These are phyloP conservation scores for Pythium utonaiense DNA, from an alignment of 352 stramenopile species.

Conservation along the genomic window DNA sequence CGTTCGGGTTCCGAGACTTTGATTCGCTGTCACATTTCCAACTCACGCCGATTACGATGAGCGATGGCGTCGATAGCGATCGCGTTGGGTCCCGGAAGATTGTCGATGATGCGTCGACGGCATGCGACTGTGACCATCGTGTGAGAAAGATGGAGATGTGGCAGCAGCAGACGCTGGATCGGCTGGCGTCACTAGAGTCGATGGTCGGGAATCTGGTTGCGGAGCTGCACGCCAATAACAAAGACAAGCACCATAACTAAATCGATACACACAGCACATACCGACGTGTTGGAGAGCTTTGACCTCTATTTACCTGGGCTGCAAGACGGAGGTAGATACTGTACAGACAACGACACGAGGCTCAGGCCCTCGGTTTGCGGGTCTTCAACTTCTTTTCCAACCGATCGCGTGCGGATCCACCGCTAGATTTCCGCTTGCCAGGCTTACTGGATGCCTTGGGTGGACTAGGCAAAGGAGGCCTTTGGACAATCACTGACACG, in stretches of 20 bases:
- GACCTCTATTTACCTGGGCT: not conserved
- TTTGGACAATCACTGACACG: constrained; percentile 28
- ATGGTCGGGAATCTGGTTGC: constrained; percentile 9
- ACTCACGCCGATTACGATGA: constrained; percentile 17
- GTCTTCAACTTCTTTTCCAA: constrained; percentile 84
- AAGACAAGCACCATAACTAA: constrained; percentile 2
- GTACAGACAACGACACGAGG: not conserved
- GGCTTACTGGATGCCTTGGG: constrained; percentile 27
- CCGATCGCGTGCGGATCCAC: constrained; percentile 54
- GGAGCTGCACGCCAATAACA: constrained; percentile 12
- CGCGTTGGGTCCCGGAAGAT: not conserved
- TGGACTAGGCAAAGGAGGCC: constrained; percentile 40
- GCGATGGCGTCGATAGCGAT: constrained; percentile 1
- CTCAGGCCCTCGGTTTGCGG: constrained; percentile 35
- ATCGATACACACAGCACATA: constrained; percentile 14
- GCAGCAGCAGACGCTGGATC: constrained; percentile 19
- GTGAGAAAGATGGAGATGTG: constrained; percentile 8
- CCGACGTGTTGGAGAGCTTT: constrained; percentile 4
- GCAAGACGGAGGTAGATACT: not conserved
- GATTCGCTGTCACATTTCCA: constrained; percentile 19
- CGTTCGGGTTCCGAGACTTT: constrained; percentile 25
- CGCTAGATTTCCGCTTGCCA: constrained; percentile 47
- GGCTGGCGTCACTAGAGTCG: constrained; percentile 16
- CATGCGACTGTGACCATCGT: not conserved
- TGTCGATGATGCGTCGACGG: not conserved